These are phyloP conservation scores for Diaporthe caulivora DNA, from an alignment of 2,329 filamentous ascomycete genomes.

Conservation along the genomic window DNA sequence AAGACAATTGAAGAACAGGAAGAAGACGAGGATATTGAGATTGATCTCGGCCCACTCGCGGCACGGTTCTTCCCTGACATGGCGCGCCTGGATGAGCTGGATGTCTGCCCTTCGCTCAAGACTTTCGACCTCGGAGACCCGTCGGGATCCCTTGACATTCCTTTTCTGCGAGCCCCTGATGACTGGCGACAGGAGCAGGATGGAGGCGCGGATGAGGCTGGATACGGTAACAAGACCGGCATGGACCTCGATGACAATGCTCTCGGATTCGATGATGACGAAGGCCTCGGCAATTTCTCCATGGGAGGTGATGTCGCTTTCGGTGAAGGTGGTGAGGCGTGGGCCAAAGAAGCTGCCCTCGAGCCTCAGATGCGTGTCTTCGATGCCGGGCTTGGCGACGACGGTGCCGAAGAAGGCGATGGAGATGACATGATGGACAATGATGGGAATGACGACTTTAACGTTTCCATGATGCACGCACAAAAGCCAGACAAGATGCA, in stretches of 20 bases:
- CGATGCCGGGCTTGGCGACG: constrained; percentile 70
- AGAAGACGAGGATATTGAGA: constrained; percentile 74
- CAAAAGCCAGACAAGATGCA: constrained; percentile 78
- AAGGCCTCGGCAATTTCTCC: constrained; percentile 79
- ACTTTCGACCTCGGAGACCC: constrained; percentile 92
- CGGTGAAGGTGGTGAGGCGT: constrained; percentile 94
- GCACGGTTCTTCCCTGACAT: constrained; percentile 89
- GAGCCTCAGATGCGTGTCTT: constrained; percentile 89
- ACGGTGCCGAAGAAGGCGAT: constrained; percentile 64
- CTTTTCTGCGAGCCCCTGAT: constrained; percentile 89
- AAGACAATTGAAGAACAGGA: constrained; percentile 60
- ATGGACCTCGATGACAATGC: constrained; percentile 89
- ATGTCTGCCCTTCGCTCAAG: constrained; percentile 95
- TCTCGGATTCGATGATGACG: constrained; percentile 85
- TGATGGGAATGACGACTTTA: constrained; percentile 76
- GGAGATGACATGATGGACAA: constrained; percentile 71
- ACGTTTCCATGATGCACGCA: constrained; percentile 81
- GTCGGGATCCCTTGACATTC: constrained; percentile 87
- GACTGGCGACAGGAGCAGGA: constrained; percentile 83
- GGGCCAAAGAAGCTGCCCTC: constrained; percentile 90
- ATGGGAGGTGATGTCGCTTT: constrained; percentile 82
- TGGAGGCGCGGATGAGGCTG: constrained; percentile 67
- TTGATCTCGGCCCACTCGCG: constrained; percentile 82
- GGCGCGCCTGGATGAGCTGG: constrained; percentile 80
- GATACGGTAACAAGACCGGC: constrained; percentile 76